Base-by-base conservation (phyloP, 2,329 filamentous ascomycete species). In the Pseudogymnoascus pannorum region DNA sequence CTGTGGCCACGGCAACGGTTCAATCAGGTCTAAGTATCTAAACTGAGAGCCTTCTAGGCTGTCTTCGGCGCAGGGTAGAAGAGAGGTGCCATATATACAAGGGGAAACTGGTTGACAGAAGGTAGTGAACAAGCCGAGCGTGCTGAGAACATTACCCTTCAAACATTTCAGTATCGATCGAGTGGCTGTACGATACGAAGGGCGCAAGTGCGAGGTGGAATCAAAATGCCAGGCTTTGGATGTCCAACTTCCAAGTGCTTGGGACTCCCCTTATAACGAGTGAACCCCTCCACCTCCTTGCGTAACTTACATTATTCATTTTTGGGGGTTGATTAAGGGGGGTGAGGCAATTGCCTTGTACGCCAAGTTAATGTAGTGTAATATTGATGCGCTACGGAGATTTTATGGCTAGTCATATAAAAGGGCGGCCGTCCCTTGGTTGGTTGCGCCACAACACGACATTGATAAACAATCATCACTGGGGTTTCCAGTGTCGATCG, bases 91-190 rank as follows among this genome's bases (percentile, higher is more conserved):
- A 31, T 54, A 54, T 16, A 54, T 24, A 54, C 24, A 31, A 4
- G 44, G 18, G 24, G 44, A 54, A 16, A 54, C 44, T 3, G 44
- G 44, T 54, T 54, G 44, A 31, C 44, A 54, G 1, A 54, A 54
- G 16, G 44, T 54, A n/a, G 44, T 54, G 24, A 54, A 54, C 44
- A 54, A 24, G 24, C 44, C 44, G 44, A 54, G 44, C 24, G 44
- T 54, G 44, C 44, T 54, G 24, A 54, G 44, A 29, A 54, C 24
- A 54, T 54, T 54, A 24, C n/a, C 1, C 44, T 16, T 18, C 44
- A 54, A 54, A 29, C 24, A 24, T 54, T 29, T 6, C 24, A 16
- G 24, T 54, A 18, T 31, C 2, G 31, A 12, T 12, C 4, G n/a
- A 29, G 24, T 18, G 24, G 18, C 31, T 29, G 24, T 31, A 44